Base-by-base conservation (phyloP, 2,329 filamentous ascomycete genomes). In the Fusarium torreyae region DNA sequence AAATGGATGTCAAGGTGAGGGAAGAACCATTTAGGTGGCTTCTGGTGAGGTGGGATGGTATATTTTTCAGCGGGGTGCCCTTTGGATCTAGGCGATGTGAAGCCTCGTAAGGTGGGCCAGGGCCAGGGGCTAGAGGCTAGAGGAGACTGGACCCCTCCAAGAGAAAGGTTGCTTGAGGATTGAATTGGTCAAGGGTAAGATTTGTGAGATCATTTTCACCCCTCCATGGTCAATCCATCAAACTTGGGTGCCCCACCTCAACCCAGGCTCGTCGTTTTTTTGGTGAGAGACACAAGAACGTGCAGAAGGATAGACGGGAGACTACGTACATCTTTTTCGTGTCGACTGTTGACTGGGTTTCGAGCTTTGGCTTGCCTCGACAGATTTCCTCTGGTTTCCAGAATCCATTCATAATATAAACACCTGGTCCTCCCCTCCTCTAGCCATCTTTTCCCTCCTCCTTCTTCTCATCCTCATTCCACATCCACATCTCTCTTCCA, bases 361-460 rank as follows among this genome's bases (percentile, higher is more conserved):
- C 33, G 51, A 63, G 50, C 45, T 58, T 62, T 62, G 49, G 39
- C 48, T 54, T 18, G 53, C 50, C 61, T 69, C 62, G 60, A 58
- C 49, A 50, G 42, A 59, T 56, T 60, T 62, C 52, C 57, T 66
- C 63, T 59, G 49, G 45, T 43, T 63, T 68, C 59, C 49, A 63
- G 43, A 57, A 70, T 66, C 43, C 55, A 51, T 66, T 66, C 31
- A 72, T 73, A 68, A 74, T 24, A 72, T 73, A 68, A 74, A 71
- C 63, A 61, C 60, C 44, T 57, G 39, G 52, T 53, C 54, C 55
- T 69, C 66, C 66, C 66, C 53, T 66, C 54, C 31, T 55, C 48
- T 49, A 39, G n/a, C 14, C 28, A 28, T 22, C 26, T 36, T 57
- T 62, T 34, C n/a, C 22, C 51, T 46, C 46, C 50, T 45, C 39